Evolutionary conservation across 257 asterid species (phyloP), one percentile per base, ranked within the genome.

Genomic region (Agastache rugosa): DNA sequence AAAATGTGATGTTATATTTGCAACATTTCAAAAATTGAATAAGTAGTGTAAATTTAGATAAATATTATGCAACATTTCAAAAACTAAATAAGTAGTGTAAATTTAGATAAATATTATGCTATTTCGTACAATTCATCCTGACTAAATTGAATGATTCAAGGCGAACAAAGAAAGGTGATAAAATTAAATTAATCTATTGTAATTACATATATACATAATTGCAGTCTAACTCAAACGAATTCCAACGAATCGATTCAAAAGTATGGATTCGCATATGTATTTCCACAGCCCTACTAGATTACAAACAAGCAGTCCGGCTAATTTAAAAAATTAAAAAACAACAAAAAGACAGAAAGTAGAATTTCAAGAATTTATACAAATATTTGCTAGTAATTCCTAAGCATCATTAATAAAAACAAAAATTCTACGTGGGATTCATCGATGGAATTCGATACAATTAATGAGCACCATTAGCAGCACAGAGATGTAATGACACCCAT

Each of bases 391-490:
- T 35, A 39, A 72, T 50, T 78, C 47, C 70, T 65, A 68, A 63
- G 19, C 77, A 62, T 72, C 67, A 31, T 65, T 66, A 63, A 71
- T 63, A 80, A 58, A 83, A 80, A 85, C 85, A 81, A 85, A 81
- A 76, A 60, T 2, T 55, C 12, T 60, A 74, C 90, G 6, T 89
- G 87, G 91, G 80, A 80, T 86, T 83, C 81, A 84, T 84, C 94
- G 91, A 81, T 66, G 72, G 27, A 63, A 44, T 31, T 86, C 96
- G 94, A 86, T 88, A 82, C 67, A 73, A 85, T 82, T 75, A 74
- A 88, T 51, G 84, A 81, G 68, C 72, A 66, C 59, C 73, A 62
- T 72, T 70, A 77, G 45, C 66, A 71, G 64, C 59, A 75, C 67
- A 67, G 50, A 69, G 8, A 82, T 31, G 78, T 74, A 78, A 79